Conservation (phyloP, 305 asterid species). For the Rubia tinctorum region DNA sequence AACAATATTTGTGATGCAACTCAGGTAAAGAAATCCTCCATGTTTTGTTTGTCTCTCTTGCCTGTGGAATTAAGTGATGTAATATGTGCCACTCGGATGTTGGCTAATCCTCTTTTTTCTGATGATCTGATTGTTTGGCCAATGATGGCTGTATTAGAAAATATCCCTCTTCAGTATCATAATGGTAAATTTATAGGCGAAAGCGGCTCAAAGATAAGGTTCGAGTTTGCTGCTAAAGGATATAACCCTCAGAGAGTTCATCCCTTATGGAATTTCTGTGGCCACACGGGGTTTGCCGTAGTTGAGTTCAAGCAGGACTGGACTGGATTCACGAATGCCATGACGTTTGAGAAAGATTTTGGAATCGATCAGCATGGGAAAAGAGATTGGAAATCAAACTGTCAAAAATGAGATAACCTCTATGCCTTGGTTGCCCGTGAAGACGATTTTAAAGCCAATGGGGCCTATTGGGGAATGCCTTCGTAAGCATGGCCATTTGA, state of each 20-base stretch:
- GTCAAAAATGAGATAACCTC: background rate
- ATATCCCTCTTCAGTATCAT: slow-evolving; percentile 47
- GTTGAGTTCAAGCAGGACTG: slow-evolving; percentile 60
- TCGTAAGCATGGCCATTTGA: slow-evolving; percentile 8
- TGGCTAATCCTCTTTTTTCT: slow-evolving; percentile 17
- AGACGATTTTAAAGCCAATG: slow-evolving; percentile 43
- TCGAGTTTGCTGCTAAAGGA: slow-evolving; percentile 54
- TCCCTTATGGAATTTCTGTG: slow-evolving; percentile 57
- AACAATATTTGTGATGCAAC: slow-evolving; percentile 96
- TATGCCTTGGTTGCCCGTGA: slow-evolving; percentile 70
- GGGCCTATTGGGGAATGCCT: slow-evolving; percentile 38
- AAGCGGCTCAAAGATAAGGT: slow-evolving; percentile 44
- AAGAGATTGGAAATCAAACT: slow-evolving; percentile 49
- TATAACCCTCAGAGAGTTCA: slow-evolving; percentile 61
- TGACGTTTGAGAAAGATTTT: slow-evolving; percentile 65
- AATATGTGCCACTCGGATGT: background rate
- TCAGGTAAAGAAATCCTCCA: slow-evolving; percentile 27
- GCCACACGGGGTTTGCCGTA: slow-evolving; percentile 73
- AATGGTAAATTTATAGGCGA: slow-evolving; percentile 45
- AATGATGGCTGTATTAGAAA: slow-evolving; percentile 79
- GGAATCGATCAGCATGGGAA: slow-evolving; percentile 60
- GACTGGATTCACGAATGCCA: slow-evolving; percentile 65
- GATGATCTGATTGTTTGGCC: slow-evolving; percentile 78
- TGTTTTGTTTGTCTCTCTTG: background rate
- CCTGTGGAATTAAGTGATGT: background rate